A percentile compares a stretch with the other conserved stretches of the same genome.
These are phyloP conservation scores for Hanseniaspora uvarum DNA, from an alignment of 1,139 yeast species.

Conservation along the genomic window DNA sequence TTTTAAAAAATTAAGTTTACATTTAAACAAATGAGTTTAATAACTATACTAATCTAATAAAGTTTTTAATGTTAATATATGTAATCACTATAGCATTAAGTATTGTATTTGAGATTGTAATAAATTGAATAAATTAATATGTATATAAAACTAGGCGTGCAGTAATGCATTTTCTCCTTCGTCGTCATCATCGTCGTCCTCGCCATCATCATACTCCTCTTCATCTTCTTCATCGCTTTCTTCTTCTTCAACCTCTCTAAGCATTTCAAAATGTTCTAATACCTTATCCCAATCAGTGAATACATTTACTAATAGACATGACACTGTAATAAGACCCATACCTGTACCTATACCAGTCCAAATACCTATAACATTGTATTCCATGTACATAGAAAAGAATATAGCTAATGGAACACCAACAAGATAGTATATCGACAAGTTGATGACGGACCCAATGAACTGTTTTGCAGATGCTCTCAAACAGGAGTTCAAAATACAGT, in stretches of 20 bases:
- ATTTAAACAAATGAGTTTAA: neutral
- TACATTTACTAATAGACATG: slow-evolving; percentile 45
- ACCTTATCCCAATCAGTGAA: slow-evolving; percentile 48
- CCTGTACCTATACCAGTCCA: slow-evolving; percentile 88
- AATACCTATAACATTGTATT: slow-evolving; percentile 53
- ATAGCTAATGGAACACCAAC: slow-evolving; percentile 65
- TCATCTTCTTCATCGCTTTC: slow-evolving; percentile 26
- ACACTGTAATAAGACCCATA: slow-evolving; percentile 53
- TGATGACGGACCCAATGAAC: slow-evolving; percentile 69
- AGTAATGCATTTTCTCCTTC: neutral
- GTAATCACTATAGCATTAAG: no score
- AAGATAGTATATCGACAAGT: slow-evolving; percentile 61
- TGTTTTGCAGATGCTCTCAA: slow-evolving; percentile 83
- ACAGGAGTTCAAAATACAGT: slow-evolving; percentile 76
- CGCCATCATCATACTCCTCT: slow-evolving; percentile 23
- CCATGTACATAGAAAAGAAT: slow-evolving; percentile 46
- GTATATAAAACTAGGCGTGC: neutral
- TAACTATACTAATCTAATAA: no score
- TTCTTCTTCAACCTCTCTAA: slow-evolving; percentile 34
- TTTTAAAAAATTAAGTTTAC: neutral
- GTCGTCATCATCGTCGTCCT: slow-evolving; percentile 23
- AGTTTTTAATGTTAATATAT: neutral
- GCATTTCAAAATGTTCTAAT: slow-evolving; percentile 37
- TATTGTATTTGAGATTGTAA: no score
- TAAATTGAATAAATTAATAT: neutral